phyloP scores from a whole-genome alignment of 2,329 filamentous ascomycete species.

The Paraphoma sp. region DNA sequence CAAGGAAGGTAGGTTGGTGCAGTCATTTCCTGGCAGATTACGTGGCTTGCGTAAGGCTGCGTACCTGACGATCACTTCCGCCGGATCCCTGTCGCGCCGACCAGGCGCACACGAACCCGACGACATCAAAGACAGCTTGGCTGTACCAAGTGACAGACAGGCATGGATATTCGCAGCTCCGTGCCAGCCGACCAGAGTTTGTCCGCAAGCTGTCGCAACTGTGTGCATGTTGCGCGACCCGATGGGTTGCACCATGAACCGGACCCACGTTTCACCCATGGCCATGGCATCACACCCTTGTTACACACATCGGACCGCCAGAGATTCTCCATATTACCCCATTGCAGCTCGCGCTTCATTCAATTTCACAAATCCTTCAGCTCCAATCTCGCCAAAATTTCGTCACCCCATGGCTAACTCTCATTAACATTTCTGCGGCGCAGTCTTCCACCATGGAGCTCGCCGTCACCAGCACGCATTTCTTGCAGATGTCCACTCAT shows the following conservation, averaged over 20 bases:
- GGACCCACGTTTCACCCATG: slow-evolving; percentile 38
- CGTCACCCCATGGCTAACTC: slow-evolving; percentile 20
- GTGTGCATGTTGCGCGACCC: slow-evolving; percentile 29
- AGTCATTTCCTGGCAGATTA: background rate
- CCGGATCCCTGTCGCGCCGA: slow-evolving; percentile 18
- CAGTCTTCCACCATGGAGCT: slow-evolving; percentile 37
- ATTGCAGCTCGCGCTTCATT: slow-evolving; percentile 13
- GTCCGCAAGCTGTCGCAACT: slow-evolving; percentile 19
- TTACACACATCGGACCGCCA: slow-evolving; percentile 18
- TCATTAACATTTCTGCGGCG: slow-evolving; percentile 28
- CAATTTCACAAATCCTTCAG: slow-evolving; percentile 11
- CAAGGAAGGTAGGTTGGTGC: too few relatives aligned
- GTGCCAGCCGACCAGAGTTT: slow-evolving; percentile 6
- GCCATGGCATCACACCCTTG: slow-evolving; percentile 21
- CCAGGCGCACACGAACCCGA: slow-evolving; percentile 1
- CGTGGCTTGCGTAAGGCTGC: background rate
- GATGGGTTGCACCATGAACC: slow-evolving; percentile 39
- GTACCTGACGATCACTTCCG: slow-evolving; percentile 29
- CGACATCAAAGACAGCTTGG: slow-evolving; percentile 17
- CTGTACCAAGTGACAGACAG: slow-evolving; percentile 3
- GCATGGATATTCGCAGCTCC: slow-evolving; percentile 3
- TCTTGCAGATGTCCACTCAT: slow-evolving; percentile 31
- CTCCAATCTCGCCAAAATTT: slow-evolving; percentile 3
- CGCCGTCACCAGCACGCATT: slow-evolving; percentile 23
- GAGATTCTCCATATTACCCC: slow-evolving; percentile 28